Conservation (phyloP, 1,139 yeast species). For the Taphrina wiesneri region DNA sequence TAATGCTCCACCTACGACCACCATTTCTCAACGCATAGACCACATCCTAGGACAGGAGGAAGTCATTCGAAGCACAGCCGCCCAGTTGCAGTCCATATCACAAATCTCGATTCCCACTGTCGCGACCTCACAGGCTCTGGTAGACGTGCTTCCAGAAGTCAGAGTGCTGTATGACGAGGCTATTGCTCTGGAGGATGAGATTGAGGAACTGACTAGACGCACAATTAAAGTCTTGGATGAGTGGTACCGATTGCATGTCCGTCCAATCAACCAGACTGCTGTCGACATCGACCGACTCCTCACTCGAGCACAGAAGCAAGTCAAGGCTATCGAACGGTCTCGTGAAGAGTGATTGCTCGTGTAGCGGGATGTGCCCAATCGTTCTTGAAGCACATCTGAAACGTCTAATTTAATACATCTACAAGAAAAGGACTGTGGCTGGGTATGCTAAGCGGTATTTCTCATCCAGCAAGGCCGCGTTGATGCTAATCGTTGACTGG, state of each 20-base stretch:
- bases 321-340: neutral
- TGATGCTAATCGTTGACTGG: neutral
- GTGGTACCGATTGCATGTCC: slow-evolving; percentile 8
- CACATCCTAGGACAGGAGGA: neutral
- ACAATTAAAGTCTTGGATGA: slow-evolving; percentile 8
- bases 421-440: slow-evolving; percentile 16
- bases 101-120: neutral
- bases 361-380: too few species aligned
- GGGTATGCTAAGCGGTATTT: slow-evolving; percentile 5
- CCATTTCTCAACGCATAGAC: neutral
- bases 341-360: neutral
- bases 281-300: neutral
- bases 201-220: neutral
- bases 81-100: neutral
- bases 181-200: neutral
- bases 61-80: neutral
- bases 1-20: neutral
- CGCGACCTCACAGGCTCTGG: neutral
- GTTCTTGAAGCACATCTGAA: too few species aligned
- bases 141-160: slow-evolving; percentile 6
- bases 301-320: neutral
- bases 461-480: slow-evolving; percentile 25
- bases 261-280: neutral
- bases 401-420: too few species aligned
- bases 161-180: neutral